A percentile compares a stretch with the other conserved stretches of the same genome.
phyloP scores from a whole-genome alignment of 2,329 filamentous ascomycete genomes.

The Metarhizium sp. region DNA sequence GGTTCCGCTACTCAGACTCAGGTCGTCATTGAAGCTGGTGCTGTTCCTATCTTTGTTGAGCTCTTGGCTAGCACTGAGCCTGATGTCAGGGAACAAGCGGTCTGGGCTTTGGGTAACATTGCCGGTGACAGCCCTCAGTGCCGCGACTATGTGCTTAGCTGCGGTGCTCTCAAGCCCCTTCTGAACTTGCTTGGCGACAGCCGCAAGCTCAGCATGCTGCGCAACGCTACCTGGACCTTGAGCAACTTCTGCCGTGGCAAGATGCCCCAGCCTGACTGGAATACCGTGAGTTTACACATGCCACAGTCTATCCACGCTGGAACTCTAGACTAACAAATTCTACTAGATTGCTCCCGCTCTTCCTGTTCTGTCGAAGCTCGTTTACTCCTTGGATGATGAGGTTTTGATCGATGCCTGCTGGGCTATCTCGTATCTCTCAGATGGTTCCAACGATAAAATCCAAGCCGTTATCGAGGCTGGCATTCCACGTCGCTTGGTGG shows the following conservation, averaged over 20 bases:
- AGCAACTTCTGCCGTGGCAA: constrained; percentile 99
- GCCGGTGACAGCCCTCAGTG: constrained; percentile 96
- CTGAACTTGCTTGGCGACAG: constrained; percentile 88
- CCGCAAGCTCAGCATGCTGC: constrained; percentile 97
- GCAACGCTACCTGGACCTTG: constrained; percentile 97
- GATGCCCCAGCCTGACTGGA: constrained; percentile 97
- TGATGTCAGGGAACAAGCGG: constrained; percentile 94
- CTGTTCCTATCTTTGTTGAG: constrained; percentile 97
- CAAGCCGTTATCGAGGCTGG: constrained; percentile 98
- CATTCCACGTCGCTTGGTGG: constrained; percentile 90
- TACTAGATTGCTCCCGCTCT: constrained; percentile 83
- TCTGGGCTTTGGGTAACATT: constrained; percentile 98
- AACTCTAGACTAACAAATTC: constrained; percentile 6
- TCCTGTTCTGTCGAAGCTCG: constrained; percentile 89
- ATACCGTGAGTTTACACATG: constrained; percentile 56
- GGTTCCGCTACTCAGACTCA: constrained; percentile 96
- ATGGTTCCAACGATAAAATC: constrained; percentile 98
- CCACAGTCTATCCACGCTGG: neutral
- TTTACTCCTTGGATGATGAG: constrained; percentile 97
- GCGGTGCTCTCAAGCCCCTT: constrained; percentile 83
- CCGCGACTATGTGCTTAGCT: constrained; percentile 90
- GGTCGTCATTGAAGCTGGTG: constrained; percentile 96
- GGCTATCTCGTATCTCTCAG: constrained; percentile 97
- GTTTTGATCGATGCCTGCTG: constrained; percentile 98
- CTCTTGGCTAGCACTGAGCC: constrained; percentile 91